phyloP scores from a whole-genome alignment of 495 filamentous ascomycete species.

The Pyrenopolyporus hunteri region DNA sequence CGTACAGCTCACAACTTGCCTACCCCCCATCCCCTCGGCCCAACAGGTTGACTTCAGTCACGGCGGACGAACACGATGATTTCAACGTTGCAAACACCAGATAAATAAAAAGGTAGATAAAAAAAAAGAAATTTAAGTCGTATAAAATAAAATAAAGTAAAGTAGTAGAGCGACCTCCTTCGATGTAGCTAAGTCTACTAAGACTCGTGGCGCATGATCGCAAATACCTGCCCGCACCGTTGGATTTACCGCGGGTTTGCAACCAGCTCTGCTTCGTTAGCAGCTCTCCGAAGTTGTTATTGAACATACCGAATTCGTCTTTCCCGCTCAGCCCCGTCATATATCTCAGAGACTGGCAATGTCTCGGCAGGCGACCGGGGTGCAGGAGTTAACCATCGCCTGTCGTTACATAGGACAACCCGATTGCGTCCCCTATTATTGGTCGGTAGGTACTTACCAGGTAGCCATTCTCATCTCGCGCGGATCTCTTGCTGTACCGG shows the following conservation, averaged over 20 bases:
- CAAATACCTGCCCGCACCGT: slow-evolving; percentile 30
- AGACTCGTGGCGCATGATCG: slow-evolving; percentile 27
- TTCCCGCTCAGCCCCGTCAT: slow-evolving; percentile 34
- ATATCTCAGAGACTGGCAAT: not conserved
- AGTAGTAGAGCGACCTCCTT: no score
- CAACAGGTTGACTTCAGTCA: no score
- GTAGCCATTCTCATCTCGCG: not conserved
- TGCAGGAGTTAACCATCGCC: not conserved
- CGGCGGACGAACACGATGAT: no score
- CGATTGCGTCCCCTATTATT: not conserved
- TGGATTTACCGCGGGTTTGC: slow-evolving; percentile 3
- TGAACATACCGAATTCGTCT: slow-evolving; percentile 8
- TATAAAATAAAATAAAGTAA: no score
- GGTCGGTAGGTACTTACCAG: not conserved
- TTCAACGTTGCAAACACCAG: no score
- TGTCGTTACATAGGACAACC: no score
- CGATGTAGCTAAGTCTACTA: slow-evolving; percentile 2
- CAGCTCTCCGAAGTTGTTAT: not conserved
- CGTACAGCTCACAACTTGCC: no score
- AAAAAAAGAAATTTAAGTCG: no score
- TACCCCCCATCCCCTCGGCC: no score
- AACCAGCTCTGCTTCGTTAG: not conserved
- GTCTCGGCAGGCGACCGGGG: not conserved
- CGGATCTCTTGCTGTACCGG: not conserved
- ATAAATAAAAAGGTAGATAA: no score